These are phyloP conservation scores for Passalora sequoiae DNA, from an alignment of 2,329 filamentous ascomycete species.

Conservation along the genomic window DNA sequence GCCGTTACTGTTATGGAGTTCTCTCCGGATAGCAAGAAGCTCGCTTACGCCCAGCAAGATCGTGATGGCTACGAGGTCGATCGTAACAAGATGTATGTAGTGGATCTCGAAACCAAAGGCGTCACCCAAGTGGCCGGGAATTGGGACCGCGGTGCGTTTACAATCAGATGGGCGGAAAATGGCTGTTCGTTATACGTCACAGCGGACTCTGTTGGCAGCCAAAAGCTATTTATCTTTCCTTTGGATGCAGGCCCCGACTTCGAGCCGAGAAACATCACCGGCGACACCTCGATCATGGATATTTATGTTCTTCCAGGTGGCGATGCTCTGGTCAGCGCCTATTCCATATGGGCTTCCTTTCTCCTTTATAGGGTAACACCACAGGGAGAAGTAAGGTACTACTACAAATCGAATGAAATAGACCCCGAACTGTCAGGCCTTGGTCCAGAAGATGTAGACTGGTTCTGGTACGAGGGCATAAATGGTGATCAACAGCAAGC, in stretches of 20 bases:
- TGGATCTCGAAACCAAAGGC: conserved; percentile 20
- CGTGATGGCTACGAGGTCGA: conserved; percentile 24
- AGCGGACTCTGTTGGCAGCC: conserved; percentile 21
- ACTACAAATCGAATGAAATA: conserved; percentile 24
- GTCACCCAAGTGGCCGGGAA: conserved; percentile 21
- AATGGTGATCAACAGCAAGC: conserved; percentile 24
- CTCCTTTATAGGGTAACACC: conserved; percentile 21
- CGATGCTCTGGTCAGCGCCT: conserved; percentile 20
- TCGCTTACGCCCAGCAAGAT: conserved; percentile 25
- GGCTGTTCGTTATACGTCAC: conserved; percentile 20
- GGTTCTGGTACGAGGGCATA: conserved; percentile 25
- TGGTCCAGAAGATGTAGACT: conserved; percentile 18
- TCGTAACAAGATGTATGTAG: conserved; percentile 23
- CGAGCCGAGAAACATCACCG: conserved; percentile 22
- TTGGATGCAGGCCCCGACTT: conserved; percentile 22
- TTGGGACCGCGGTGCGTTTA: conserved; percentile 19
- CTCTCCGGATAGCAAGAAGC: conserved; percentile 22
- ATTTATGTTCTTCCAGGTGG: conserved; percentile 23
- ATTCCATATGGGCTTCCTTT: conserved; percentile 21
- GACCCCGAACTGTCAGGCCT: conserved; percentile 23
- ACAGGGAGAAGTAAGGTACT: conserved; percentile 16
- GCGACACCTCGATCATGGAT: conserved; percentile 21
- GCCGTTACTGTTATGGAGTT: conserved; percentile 20
- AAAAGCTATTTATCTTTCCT: conserved; percentile 23
- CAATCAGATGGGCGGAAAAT: conserved; percentile 19